Conservation (phyloP, 2,329 filamentous ascomycete genomes). For the Aspergillus unguis region DNA sequence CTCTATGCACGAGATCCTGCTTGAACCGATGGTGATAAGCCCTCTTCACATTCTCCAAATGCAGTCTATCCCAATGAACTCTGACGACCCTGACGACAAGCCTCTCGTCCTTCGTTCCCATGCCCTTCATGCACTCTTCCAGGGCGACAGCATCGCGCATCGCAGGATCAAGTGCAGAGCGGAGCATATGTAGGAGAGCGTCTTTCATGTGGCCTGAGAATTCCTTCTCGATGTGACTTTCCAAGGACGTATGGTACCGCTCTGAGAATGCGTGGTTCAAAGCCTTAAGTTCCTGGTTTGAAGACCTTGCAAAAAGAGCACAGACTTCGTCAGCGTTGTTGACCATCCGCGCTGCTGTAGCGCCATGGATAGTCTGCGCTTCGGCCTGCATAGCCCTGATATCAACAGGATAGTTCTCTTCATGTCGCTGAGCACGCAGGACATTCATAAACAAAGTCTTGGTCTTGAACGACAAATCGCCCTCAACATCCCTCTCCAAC, state of each 20-base stretch:
- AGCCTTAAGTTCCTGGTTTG: constrained; percentile 78
- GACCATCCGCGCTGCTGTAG: constrained; percentile 66
- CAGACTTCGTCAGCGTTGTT: constrained; percentile 56
- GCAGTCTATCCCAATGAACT: constrained; percentile 75
- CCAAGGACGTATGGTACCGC: constrained; percentile 67
- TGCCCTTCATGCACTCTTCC: constrained; percentile 82
- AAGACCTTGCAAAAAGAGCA: constrained; percentile 70
- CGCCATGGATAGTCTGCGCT: constrained; percentile 70
- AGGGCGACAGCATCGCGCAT: constrained; percentile 77
- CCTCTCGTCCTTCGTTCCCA: constrained; percentile 80
- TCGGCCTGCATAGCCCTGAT: constrained; percentile 72
- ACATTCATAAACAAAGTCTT: constrained; percentile 82
- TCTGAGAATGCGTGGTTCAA: constrained; percentile 72
- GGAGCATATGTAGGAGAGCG: constrained; percentile 76
- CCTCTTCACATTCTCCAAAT: constrained; percentile 72
- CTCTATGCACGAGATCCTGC: constrained; percentile 63
- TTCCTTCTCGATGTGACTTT: constrained; percentile 71
- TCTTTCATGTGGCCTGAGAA: constrained; percentile 93
- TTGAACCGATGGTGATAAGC: constrained; percentile 72
- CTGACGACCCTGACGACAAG: constrained; percentile 75
- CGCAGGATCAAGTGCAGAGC: constrained; percentile 72
- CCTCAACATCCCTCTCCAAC: constrained; percentile 69
- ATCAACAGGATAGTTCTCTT: constrained; percentile 72
- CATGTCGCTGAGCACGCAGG: constrained; percentile 67
- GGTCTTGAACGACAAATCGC: constrained; percentile 82